Evolutionary conservation across 2,329 filamentous ascomycete species (phyloP).

Genomic region (Penicillium sp.): DNA sequence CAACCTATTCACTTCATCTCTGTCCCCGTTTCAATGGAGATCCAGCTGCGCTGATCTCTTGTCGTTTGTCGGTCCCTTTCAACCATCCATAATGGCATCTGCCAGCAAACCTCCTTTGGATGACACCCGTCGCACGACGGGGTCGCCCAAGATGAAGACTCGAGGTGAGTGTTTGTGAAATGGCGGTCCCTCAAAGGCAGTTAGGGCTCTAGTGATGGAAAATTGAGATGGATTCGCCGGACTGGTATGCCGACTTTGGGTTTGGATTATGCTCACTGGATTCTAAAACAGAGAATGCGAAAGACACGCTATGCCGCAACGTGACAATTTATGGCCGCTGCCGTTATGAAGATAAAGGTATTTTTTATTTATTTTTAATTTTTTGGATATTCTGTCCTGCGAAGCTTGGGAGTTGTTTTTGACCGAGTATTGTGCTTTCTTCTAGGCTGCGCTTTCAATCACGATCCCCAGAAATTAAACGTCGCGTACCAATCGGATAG

Average conservation of each 20-base stretch:
- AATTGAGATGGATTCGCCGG: conserved; percentile 11
- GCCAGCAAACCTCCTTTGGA: conserved; percentile 48
- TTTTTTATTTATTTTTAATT: too few relatives aligned
- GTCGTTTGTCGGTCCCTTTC: conserved; percentile 33
- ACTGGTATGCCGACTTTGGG: not conserved
- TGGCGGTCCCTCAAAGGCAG: conserved; percentile 8
- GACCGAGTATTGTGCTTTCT: not conserved
- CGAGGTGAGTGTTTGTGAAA: conserved; percentile 46
- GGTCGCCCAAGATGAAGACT: conserved; percentile 53
- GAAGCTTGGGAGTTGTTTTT: not conserved
- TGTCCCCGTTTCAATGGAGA: conserved; percentile 45
- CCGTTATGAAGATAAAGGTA: conserved; percentile 84
- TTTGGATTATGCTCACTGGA: conserved; percentile 12
- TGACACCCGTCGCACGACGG: conserved; percentile 49
- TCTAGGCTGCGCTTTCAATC: conserved; percentile 81
- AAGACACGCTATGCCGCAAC: conserved; percentile 90
- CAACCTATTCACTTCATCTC: conserved; percentile 32
- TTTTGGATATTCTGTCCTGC: not conserved
- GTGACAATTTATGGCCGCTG: conserved; percentile 93
- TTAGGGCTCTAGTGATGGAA: not conserved
- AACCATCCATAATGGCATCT: conserved; percentile 46
- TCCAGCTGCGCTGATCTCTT: conserved; percentile 41
- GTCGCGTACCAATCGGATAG: conserved; percentile 44
- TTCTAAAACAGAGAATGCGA: conserved; percentile 66
- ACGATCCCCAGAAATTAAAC: conserved; percentile 71